Evolutionary conservation across 2,329 filamentous ascomycete genomes (phyloP).

Genomic region (Mariannaea elegans): DNA sequence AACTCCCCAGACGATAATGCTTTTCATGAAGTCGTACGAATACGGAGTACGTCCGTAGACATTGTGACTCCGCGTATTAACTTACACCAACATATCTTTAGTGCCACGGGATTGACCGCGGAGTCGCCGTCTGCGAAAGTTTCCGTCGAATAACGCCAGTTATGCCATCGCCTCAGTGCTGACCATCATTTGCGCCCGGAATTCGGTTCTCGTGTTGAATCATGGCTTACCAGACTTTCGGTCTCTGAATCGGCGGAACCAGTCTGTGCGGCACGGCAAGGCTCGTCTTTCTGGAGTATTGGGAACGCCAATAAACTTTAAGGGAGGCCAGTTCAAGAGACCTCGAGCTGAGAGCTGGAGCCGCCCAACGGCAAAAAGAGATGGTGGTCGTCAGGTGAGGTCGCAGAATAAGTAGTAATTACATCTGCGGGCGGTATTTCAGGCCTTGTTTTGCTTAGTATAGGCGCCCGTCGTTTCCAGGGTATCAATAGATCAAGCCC

Average conservation of each 20-base stretch:
- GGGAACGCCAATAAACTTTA: neutral
- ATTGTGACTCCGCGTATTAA: too few relatives aligned
- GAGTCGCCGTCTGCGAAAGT: neutral
- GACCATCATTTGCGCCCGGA: neutral
- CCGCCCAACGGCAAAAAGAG: slow-evolving; percentile 1
- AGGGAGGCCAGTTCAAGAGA: neutral
- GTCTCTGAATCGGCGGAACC: neutral
- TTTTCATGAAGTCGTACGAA: neutral
- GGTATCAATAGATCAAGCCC: neutral
- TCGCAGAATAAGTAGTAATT: slow-evolving; percentile 17
- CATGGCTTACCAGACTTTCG: slow-evolving; percentile 5
- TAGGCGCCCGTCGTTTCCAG: neutral
- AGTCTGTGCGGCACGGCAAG: slow-evolving; percentile 3
- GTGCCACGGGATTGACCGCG: too few relatives aligned
- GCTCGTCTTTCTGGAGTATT: neutral
- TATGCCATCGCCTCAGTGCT: neutral
- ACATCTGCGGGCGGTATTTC: slow-evolving; percentile 8
- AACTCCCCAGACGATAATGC: neutral
- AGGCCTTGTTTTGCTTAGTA: neutral
- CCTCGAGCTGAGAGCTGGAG: neutral
- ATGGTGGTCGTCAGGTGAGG: slow-evolving; percentile 6
- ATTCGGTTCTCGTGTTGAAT: neutral
- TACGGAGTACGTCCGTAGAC: too few relatives aligned
- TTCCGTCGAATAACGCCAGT: neutral
- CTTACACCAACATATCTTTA: too few relatives aligned